phyloP scores from a whole-genome alignment of 163 green algal genomes.

The Chloroidium sp. region DNA sequence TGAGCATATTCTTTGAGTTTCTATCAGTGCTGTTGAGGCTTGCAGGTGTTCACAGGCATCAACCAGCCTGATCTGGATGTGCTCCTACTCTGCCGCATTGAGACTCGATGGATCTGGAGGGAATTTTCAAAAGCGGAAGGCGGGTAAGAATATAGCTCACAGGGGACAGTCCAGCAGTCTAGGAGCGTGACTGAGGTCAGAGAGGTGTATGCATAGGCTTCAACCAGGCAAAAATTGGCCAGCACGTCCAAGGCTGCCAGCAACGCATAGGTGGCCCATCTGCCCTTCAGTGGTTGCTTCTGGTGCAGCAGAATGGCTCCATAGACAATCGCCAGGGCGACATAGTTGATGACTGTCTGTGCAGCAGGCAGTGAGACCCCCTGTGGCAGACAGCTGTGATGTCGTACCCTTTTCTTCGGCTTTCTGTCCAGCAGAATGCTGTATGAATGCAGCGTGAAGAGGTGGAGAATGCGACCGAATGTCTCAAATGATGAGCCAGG shows the following conservation, averaged over 20 bases:
- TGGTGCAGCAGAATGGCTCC: constrained; percentile 9
- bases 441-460: not conserved
- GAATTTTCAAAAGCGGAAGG: too few relatives aligned
- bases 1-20: too few relatives aligned
- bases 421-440: not conserved
- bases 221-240: constrained; percentile 52
- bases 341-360: constrained; percentile 54
- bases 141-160: not conserved
- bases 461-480: not conserved
- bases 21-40: too few relatives aligned
- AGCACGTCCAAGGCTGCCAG: constrained; percentile 66
- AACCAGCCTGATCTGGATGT: too few relatives aligned
- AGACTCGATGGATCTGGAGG: too few relatives aligned
- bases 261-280: constrained; percentile 19
- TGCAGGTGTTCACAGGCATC: too few relatives aligned
- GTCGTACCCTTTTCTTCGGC: not conserved
- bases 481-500: not conserved
- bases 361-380: constrained; percentile 48
- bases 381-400: constrained; percentile 3
- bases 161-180: constrained; percentile 61
- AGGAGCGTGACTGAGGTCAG: constrained; percentile 64
- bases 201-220: constrained; percentile 63
- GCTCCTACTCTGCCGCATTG: too few relatives aligned
- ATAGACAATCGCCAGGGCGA: constrained; percentile 35
- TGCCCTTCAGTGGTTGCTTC: not conserved